Base-by-base conservation (phyloP, 2,329 filamentous ascomycete genomes). In the Hawksworthiomyces lignivorus region DNA sequence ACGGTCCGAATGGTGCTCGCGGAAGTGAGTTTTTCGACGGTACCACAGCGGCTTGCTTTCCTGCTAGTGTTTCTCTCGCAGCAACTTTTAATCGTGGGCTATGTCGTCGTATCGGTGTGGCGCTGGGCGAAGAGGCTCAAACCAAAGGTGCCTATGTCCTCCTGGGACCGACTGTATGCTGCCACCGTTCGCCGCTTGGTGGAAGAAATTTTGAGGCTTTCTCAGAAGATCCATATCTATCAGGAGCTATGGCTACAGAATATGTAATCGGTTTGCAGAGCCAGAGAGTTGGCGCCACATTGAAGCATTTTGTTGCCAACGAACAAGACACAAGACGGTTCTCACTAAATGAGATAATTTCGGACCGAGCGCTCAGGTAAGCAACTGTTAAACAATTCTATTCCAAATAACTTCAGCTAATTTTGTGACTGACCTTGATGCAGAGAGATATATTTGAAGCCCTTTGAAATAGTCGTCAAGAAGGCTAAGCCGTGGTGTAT, bases 171-270 rank as follows among this genome's bases (percentile, higher is more conserved):
- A 80, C 77, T 0, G 70, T 81, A 21, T 79, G 77, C 54, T 74
- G 75, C 56, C 75, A 80, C 50, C 68, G 77, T 19, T 73, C 70
- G 4, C 78, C 77, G 2, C 64, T 81, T 0, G 76, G 75, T 20
- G 78, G 77, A 5, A 68, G 77, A 40, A 77, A 76, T 35, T 82
- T 81, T 46, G 78, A 82, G 55, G 77, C 75, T 0, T 81, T 77
- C 50, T 75, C 73, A 1, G 78, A 82, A 52, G 61, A 64, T 32
- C 60, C 61, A 17, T 51, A 58, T 21, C 40, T 64, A 37, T 50
- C 52, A 38, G 56, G 56, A 15, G 49, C 51, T 31, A 48, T 59
- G 18, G 56, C 56, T 3, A 53, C 53, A 3, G 48, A 49, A 14
- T 60, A 59, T 22, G 54, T 63, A 7, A 52, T 51, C 18, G 59